phyloP scores from a whole-genome alignment of 352 stramenopile species.

The Phytopythium ostracodes region DNA sequence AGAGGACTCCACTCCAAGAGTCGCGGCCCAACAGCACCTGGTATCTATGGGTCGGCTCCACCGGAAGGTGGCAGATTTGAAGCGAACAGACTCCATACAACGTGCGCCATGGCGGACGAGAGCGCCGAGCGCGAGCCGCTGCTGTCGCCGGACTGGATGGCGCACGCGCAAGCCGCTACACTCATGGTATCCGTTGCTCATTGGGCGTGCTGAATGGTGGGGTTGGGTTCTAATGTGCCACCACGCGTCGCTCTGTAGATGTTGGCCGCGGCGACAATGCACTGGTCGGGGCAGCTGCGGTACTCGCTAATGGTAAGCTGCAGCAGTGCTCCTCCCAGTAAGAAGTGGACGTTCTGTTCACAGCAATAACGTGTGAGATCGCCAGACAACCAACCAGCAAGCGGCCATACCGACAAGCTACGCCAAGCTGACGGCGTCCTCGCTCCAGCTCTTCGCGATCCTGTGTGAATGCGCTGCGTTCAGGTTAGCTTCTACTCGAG shows the following conservation, averaged over 20 bases:
- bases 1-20: background rate
- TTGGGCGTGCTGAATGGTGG: background rate
- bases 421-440: conserved; percentile 5
- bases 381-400: conserved; percentile 3
- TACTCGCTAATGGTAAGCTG: conserved; percentile 2
- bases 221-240: background rate
- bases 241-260: background rate
- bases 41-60: background rate
- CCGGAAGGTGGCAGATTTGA: background rate
- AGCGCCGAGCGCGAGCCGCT: background rate
- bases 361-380: no score
- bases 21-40: background rate
- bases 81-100: no score
- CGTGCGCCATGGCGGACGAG: background rate
- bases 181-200: conserved; percentile 1
- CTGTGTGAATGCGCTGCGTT: conserved; percentile 6
- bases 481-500: no score
- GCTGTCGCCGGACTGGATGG: conserved; percentile 10
- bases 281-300: conserved; percentile 5
- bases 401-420: conserved; percentile 1
- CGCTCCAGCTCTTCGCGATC: conserved; percentile 5
- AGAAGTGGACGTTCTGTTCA: no score
- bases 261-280: conserved; percentile 2
- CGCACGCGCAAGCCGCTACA: conserved; percentile 1
- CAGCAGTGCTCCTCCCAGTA: background rate